Base-by-base conservation (phyloP, 208 protist genomes). In the Leptomonas pyrrhocoris region DNA sequence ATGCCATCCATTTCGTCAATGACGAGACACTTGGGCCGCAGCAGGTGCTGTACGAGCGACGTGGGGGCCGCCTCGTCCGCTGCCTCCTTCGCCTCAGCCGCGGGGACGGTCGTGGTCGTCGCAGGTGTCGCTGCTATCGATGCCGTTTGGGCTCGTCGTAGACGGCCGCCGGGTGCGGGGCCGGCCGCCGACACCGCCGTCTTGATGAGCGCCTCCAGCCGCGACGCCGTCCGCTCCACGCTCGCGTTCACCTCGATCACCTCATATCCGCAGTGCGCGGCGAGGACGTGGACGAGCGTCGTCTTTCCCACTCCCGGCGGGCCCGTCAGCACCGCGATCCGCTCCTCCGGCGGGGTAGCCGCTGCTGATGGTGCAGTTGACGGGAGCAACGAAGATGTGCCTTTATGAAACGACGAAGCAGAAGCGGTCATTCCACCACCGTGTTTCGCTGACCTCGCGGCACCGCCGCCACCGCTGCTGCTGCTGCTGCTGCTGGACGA, bases 291-390 rank as follows among this genome's bases (percentile, higher is more conserved):
- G 15, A 92, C 96, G 6, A 99, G 79, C 0, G 97, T 98, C 23
- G 97, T 99, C 81, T 99, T 99, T 21, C 98, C 98, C 13, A 97
- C 74, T 23, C 97, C 98, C 0, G 98, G 97, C 21, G 97, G 95
- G 1, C 97, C 97, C 0, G 86, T 86, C 15, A 98, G 69, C 49
- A 98, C 64, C 9, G 80, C 85, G 1, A 96, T 73, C 16, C 83
- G 85, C 58, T 93, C 89, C 50, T 79, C 84, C 9, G 91, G 91
- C 27, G 77, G 74, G 18, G 55, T 25, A 0, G 81, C 40, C 5
- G 63, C 23, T 6, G 58, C 53, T 7, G 8, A 21, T 2, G 36
- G 53, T 40, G 34, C 16, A 48, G 54, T 11, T 1, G 31, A 58
- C 31, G 54, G 3, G 9, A 38, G 28, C 54, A 2, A 15, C 16